Base-by-base conservation (phyloP, 2,329 filamentous ascomycete genomes). In the Fusarium sp. region DNA sequence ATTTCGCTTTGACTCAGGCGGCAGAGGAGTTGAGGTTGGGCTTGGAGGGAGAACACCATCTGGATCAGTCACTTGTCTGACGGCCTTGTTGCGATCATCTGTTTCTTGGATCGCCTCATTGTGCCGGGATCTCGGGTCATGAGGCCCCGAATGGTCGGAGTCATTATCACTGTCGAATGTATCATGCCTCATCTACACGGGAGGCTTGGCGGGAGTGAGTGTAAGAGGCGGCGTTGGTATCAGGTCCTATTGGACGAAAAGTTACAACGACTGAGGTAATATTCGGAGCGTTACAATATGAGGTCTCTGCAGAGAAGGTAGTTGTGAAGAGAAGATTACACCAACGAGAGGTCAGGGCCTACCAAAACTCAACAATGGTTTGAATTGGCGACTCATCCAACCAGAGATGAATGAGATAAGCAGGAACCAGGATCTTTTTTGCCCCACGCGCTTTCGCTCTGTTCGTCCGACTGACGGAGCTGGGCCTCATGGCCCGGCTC, bases 151-250 rank as follows among this genome's bases (percentile, higher is more conserved):
- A 27, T 54, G 54, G 8, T 69, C 50, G 40, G 60, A 62, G 36
- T 67, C 72, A 65, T 68, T 58, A 27, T 71, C 62, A 66, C 52
- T 55, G 37, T 65, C 44, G 7, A 54, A 30, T 37, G 43, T 66
- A 36, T 65, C 66, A 59, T 68, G 50, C 53, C 65, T 72, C 73
- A 76, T 76, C 59, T 68, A 74, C 64, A 52, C 55, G 18, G n/a
- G 15, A 48, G 34, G 9, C 4, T 30, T 23, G 13, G 27, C 6
- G 9, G 27, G 27, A 16, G 31, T n/a, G 2, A 39, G 7, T 34
- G 9, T 34, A 34, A 7, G 31, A 34, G 23, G 23, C 23, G 23
- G 23, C 1, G 23, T 23, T 23, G 23, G 23, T 23, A 23, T 23
- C 23, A 34, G 31, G 4, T 34, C 31, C 8, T 12, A 34, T 9